These are phyloP conservation scores for Stentor roeselii DNA, from an alignment of 73 alveolate species.

Conservation along the genomic window DNA sequence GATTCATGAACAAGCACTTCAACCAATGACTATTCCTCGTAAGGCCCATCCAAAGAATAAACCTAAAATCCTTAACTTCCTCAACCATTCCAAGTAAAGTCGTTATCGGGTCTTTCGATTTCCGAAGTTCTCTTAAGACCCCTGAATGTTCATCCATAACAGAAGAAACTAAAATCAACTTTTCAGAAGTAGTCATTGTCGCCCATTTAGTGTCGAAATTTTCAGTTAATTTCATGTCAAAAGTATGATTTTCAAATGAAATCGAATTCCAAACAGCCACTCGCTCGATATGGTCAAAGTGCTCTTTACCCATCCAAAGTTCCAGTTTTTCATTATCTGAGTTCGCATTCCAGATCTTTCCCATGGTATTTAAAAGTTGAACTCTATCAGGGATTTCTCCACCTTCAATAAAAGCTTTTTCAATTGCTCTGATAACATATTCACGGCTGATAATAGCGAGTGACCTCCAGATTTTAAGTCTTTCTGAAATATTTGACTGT, in stretches of 20 bases:
- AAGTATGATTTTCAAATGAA: background rate
- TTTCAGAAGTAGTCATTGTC: background rate
- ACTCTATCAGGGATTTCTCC: background rate
- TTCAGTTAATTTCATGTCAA: background rate
- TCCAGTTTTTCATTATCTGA: background rate
- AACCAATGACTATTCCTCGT: background rate
- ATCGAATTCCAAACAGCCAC: background rate
- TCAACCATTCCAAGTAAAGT: too few species aligned
- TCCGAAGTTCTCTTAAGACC: background rate
- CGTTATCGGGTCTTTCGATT: background rate
- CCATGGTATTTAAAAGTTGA: too few species aligned
- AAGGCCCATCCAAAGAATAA: too few species aligned
- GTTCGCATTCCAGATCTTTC: background rate
- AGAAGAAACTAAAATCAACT: background rate
- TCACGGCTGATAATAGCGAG: background rate
- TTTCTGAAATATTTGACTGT: background rate
- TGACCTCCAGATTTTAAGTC: background rate
- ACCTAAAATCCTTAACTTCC: too few species aligned
- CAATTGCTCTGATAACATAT: background rate
- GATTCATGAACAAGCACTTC: background rate
- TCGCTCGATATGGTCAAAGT: background rate
- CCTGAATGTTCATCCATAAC: background rate
- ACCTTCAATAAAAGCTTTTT: background rate
- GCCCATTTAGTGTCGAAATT: background rate
- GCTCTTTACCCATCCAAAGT: background rate